phyloP scores from a whole-genome alignment of 306 rosid genomes.

The Carpinus viminea region DNA sequence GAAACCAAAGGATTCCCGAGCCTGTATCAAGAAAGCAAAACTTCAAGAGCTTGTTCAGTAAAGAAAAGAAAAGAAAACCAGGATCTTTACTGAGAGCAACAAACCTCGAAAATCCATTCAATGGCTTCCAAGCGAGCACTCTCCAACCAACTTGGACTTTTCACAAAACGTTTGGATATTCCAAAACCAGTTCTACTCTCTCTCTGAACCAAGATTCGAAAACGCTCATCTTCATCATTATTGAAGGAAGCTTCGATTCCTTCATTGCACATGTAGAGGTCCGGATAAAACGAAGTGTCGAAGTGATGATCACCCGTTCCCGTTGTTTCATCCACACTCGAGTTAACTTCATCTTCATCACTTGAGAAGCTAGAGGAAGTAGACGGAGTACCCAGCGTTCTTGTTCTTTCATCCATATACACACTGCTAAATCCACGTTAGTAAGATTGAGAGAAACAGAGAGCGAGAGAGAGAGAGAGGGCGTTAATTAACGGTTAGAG shows the following conservation, averaged over 20 bases:
- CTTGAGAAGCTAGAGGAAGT: too few species aligned
- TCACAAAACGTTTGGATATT: constrained; percentile 24
- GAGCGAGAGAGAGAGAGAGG: background rate
- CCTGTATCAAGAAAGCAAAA: constrained; percentile 47
- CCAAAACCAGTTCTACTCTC: constrained; percentile 44
- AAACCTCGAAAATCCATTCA: constrained; percentile 77
- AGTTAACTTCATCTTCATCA: constrained; percentile 12
- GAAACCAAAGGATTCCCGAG: constrained; percentile 58
- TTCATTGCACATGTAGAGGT: constrained; percentile 65
- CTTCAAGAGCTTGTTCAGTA: background rate
- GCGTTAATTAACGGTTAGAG: constrained; percentile 51
- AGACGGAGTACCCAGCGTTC: too few species aligned
- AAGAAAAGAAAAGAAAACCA: background rate
- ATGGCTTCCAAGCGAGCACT: constrained; percentile 62
- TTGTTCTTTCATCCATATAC: too few species aligned
- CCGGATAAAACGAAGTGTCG: background rate
- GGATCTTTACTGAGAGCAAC: constrained; percentile 31
- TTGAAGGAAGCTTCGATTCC: constrained; percentile 36
- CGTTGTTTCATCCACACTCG: background rate
- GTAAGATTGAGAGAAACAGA: background rate
- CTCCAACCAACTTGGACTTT: constrained; percentile 40
- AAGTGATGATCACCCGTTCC: constrained; percentile 37
- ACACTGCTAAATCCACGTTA: constrained; percentile 20
- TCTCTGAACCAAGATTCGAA: constrained; percentile 53
- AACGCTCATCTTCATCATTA: constrained; percentile 50